These are phyloP conservation scores for Barnettozyma botsteinii DNA, from an alignment of 805 yeast genomes.

Conservation along the genomic window DNA sequence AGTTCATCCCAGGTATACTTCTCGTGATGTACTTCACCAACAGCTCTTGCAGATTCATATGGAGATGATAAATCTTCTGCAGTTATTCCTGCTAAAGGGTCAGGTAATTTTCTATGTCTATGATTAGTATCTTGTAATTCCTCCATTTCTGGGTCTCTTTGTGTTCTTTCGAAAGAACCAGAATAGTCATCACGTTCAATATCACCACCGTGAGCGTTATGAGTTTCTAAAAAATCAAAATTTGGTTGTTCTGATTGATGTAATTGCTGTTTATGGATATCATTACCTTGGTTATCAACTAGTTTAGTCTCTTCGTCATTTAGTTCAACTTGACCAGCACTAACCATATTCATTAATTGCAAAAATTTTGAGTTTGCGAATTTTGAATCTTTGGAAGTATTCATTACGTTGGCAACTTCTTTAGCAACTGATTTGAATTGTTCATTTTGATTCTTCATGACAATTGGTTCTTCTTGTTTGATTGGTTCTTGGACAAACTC, in stretches of 20 bases:
- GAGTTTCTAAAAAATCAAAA: conserved; percentile 1
- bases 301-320: conserved; percentile 22
- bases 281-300: conserved; percentile 21
- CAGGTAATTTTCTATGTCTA: conserved; percentile 15
- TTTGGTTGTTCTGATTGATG: conserved; percentile 8
- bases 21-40: conserved; percentile 16
- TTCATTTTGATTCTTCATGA: conserved; percentile 9
- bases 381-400: conserved; percentile 13
- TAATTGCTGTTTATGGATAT: conserved; percentile 17
- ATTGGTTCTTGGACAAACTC: neutral
- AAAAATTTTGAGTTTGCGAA: conserved; percentile 25
- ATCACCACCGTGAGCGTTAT: conserved; percentile 9
- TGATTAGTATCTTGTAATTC: conserved; percentile 6
- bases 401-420: conserved; percentile 24
- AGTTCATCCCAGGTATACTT: conserved; percentile 26
- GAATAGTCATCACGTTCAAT: neutral
- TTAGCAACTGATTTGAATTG: conserved; percentile 24
- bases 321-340: conserved; percentile 20
- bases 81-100: conserved; percentile 22
- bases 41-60: conserved; percentile 19
- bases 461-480: neutral
- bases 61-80: conserved; percentile 22
- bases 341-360: conserved; percentile 22
- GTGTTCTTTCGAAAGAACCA: conserved; percentile 8
- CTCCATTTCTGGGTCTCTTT: conserved; percentile 7